Evolutionary conservation across 179 eudicot genomes (phyloP).

Genomic region (Sideroxylon spinosum): DNA sequence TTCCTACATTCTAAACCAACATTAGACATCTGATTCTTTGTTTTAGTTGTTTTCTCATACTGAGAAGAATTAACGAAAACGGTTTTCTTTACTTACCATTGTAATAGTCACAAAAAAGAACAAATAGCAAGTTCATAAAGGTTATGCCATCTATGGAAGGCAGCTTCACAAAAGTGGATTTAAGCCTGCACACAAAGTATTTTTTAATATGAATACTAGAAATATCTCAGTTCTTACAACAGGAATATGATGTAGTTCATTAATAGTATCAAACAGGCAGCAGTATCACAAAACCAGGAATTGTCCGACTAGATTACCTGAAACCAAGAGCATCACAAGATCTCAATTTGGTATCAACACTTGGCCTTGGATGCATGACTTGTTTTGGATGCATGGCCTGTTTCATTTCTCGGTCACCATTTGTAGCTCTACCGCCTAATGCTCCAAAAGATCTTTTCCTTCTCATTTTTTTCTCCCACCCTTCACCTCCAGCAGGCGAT

Average conservation of each 20-base stretch:
- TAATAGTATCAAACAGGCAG: not conserved
- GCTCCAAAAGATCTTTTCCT: constrained; percentile 48
- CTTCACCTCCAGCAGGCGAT: constrained; percentile 50
- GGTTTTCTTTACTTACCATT: not conserved
- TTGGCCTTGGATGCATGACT: constrained; percentile 38
- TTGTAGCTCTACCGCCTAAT: constrained; percentile 33
- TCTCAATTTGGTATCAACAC: constrained; percentile 39
- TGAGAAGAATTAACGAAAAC: not conserved
- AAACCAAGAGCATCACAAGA: constrained; percentile 17
- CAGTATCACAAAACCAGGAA: not conserved
- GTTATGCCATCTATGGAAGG: not conserved
- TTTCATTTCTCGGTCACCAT: constrained; percentile 48
- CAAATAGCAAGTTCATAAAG: not conserved
- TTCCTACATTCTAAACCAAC: not conserved
- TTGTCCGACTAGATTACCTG: constrained; percentile 3
- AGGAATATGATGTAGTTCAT: not conserved
- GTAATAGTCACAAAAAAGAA: not conserved
- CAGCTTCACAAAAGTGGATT: not conserved
- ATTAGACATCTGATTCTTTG: not conserved
- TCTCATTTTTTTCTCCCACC: constrained; percentile 59
- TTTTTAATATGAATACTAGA: not conserved
- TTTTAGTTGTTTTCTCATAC: not conserved
- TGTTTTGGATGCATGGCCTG: constrained; percentile 41
- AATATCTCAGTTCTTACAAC: not conserved
- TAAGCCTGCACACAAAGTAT: not conserved